A percentile compares a stretch with the other conserved stretches of the same genome.
Conservation (phyloP, 495 filamentous ascomycete genomes). For the Neurospora sp. region DNA sequence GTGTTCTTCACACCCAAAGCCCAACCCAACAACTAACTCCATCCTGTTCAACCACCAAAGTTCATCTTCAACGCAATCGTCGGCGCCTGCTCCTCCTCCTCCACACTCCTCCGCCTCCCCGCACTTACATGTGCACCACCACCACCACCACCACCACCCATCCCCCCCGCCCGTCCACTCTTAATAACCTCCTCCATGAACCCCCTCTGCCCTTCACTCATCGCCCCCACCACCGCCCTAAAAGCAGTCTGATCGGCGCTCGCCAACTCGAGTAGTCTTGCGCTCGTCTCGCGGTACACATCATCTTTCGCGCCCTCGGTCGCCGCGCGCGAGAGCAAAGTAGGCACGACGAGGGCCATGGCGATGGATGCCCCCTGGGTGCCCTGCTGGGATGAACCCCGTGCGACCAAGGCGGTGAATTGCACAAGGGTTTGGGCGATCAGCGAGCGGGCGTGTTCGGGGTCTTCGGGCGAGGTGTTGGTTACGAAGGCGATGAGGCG, state of each 20-base stretch:
- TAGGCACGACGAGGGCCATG: constrained; percentile 65
- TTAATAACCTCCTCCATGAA: constrained; percentile 79
- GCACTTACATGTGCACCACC: not conserved
- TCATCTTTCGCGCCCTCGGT: constrained; percentile 29
- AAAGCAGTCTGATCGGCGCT: constrained; percentile 63
- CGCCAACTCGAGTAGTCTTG: constrained; percentile 70
- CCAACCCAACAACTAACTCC: not conserved
- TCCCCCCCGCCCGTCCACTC: constrained; percentile 32
- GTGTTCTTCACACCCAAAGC: not conserved
- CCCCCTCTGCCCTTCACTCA: constrained; percentile 59
- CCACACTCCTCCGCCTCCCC: constrained; percentile 19
- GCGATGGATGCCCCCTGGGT: constrained; percentile 33
- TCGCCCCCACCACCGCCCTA: constrained; percentile 57
- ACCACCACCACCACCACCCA: constrained; percentile 1
- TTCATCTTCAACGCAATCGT: constrained; percentile 93
- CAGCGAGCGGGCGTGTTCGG: constrained; percentile 58
- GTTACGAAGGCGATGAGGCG: constrained; percentile 65
- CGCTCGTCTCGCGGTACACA: constrained; percentile 63
- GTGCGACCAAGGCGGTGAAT: constrained; percentile 47
- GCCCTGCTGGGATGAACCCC: constrained; percentile 26
- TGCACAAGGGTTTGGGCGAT: constrained; percentile 63
- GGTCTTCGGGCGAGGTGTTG: constrained; percentile 55
- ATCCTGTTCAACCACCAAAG: constrained; percentile 45
- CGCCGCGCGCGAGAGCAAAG: constrained; percentile 63
- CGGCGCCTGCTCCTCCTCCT: constrained; percentile 50